Evolutionary conservation across 2,329 filamentous ascomycete genomes (phyloP).

Genomic region (Aspergillus jensenii): DNA sequence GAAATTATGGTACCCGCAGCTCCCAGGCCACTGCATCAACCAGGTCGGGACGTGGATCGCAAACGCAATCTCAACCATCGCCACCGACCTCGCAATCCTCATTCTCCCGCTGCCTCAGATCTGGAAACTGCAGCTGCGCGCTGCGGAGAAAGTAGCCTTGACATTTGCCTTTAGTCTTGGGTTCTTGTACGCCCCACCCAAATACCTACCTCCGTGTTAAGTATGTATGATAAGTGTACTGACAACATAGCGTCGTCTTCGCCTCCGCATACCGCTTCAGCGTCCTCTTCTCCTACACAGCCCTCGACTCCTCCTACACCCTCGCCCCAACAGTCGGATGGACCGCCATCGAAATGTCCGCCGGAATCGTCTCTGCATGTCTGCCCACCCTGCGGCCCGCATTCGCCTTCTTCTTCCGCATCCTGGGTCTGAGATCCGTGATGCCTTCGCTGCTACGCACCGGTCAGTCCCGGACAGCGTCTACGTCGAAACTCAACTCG

Average conservation of each 20-base stretch:
- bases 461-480: too few species aligned
- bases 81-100: conserved; percentile 27
- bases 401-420: conserved; percentile 19
- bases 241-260: conserved; percentile 23
- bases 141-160: conserved; percentile 21
- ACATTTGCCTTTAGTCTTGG: conserved; percentile 24
- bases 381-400: conserved; percentile 28
- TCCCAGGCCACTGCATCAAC: conserved; percentile 28
- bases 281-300: conserved; percentile 26
- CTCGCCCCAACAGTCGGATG: conserved; percentile 29
- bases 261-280: conserved; percentile 28
- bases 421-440: conserved; percentile 7
- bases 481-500: too few species aligned
- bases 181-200: conserved; percentile 19
- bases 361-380: conserved; percentile 25
- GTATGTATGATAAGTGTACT: not conserved
- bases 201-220: not conserved
- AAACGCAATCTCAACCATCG: conserved; percentile 25
- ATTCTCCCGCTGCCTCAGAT: conserved; percentile 27
- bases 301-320: conserved; percentile 20
- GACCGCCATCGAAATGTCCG: conserved; percentile 31
- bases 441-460: not conserved
- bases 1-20: conserved; percentile 27
- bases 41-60: conserved; percentile 28
- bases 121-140: conserved; percentile 27